These are phyloP conservation scores for Coriolopsis trogii DNA, from an alignment of 1,284 basidiomycete genomes.

Conservation along the genomic window DNA sequence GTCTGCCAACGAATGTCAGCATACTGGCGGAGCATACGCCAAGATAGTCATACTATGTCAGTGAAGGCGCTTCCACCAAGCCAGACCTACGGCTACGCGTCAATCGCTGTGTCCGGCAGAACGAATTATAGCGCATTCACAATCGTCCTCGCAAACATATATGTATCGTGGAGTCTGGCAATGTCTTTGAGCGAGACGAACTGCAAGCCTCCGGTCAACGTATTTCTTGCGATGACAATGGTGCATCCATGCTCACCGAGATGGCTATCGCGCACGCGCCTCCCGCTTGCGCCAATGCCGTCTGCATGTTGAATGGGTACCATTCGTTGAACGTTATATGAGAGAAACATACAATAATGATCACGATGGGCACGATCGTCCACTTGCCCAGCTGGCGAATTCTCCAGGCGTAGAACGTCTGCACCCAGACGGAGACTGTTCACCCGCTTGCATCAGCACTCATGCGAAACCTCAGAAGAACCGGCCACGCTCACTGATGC, in stretches of 20 bases:
- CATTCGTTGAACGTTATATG: not conserved
- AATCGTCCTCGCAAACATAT: conserved; percentile 5
- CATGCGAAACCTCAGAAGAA: not conserved
- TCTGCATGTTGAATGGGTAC: not conserved
- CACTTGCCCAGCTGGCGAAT: conserved; percentile 7
- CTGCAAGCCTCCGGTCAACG: not conserved
- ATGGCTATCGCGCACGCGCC: conserved; percentile 9
- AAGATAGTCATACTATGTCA: not conserved
- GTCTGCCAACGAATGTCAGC: not conserved
- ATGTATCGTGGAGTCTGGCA: conserved; percentile 3
- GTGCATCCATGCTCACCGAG: not conserved
- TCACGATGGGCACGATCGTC: conserved; percentile 1
- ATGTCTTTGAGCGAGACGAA: conserved; percentile 8
- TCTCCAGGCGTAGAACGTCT: conserved; percentile 7
- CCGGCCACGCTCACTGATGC: not conserved
- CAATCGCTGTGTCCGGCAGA: not conserved
- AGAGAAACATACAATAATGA: conserved; percentile 1
- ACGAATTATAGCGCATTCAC: not conserved
- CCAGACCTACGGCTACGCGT: conserved; percentile 1
- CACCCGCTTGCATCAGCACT: not conserved
- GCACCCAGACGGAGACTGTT: conserved; percentile 7
- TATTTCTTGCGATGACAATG: not conserved
- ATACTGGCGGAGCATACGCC: not conserved
- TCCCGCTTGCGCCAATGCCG: conserved; percentile 5
- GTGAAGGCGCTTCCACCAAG: conserved; percentile 8